Evolutionary conservation across 352 stramenopile species (phyloP), one percentile per base, ranked within the genome.

Genomic region (Thalassiosira delicatula): DNA sequence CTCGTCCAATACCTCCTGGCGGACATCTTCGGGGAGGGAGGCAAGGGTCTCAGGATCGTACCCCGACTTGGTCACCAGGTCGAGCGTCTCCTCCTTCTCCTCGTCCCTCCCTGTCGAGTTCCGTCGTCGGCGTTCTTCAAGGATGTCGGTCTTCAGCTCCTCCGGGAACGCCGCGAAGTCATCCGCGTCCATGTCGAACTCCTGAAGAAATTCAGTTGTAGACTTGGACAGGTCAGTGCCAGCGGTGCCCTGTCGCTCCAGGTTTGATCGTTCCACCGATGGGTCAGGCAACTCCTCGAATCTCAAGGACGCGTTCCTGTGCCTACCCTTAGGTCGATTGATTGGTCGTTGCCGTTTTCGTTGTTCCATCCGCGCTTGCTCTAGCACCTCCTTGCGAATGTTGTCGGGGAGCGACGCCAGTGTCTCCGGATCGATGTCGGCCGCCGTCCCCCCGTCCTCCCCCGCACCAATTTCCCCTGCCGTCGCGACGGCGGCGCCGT

Each of bases 341-440:
- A 33, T 11, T 27, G 25, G n/a, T 17, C 25, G 40, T 8, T 32
- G 29, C 46, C 32, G 8, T 54, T 69, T 17, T 35, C 61, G 19
- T 30, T 65, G 46, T 23, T 74, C 69, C n/a, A 33, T 33, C 30
- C 37, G 37, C 14, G 51, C 61, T 42, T 75, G 46, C 25, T 83
- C 76, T 14, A 83, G 49, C 12, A 83, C 56, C 56, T 78, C 76
- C 25, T 33, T 40, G 21, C 68, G 76, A 35, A 83, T 57, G 49
- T 83, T 44, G 62, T 78, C 68, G 0, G 76, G 76, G 21, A 83
- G 53, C 19, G 76, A 83, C 42, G 67, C 49, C 67, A 83, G 57
- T 27, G 63, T 73, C 46, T 83, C 76, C 21, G 68, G 67, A 59
- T 83, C 76, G 35, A 83, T 75, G 12, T 78, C 49, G 14, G 23